Conservation (phyloP, 441 rosid species). For the Syzygium malaccense region DNA sequence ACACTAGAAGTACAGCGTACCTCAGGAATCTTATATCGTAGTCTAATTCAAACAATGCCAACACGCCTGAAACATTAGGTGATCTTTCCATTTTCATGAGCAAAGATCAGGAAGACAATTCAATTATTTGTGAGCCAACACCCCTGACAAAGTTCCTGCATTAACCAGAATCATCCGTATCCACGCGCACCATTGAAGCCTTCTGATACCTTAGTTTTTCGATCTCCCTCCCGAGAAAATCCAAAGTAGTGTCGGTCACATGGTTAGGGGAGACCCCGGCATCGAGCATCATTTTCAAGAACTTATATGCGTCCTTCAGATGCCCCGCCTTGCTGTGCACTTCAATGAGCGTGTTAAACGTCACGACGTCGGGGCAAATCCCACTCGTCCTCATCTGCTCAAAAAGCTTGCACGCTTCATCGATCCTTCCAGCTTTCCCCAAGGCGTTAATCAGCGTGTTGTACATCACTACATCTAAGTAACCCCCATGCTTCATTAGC, state of each 20-base stretch:
- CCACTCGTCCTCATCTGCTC: conserved; percentile 70
- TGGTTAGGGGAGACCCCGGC: conserved; percentile 71
- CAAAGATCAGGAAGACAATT: not conserved
- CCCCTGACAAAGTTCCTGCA: not conserved
- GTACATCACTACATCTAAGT: conserved; percentile 79
- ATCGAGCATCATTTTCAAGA: conserved; percentile 67
- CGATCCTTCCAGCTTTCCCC: conserved; percentile 67
- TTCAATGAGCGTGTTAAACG: conserved; percentile 74
- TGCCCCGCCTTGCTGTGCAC: conserved; percentile 74
- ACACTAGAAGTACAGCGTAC: not conserved
- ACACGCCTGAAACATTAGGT: not conserved
- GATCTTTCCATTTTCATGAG: not conserved
- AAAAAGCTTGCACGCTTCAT: conserved; percentile 58
- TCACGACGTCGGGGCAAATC: conserved; percentile 71
- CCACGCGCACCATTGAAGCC: conserved; percentile 42
- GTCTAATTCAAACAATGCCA: not conserved
- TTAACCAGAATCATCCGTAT: conserved; percentile 14
- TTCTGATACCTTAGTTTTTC: conserved; percentile 54
- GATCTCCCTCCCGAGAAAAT: conserved; percentile 69
- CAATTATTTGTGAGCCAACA: not conserved
- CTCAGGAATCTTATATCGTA: not conserved
- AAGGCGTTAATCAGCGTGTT: conserved; percentile 72
- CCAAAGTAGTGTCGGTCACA: conserved; percentile 77
- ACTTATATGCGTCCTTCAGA: conserved; percentile 63
- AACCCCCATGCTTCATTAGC: conserved; percentile 68